phyloP scores from a whole-genome alignment of 768 basidiomycete genomes.

The Russula virescens region DNA sequence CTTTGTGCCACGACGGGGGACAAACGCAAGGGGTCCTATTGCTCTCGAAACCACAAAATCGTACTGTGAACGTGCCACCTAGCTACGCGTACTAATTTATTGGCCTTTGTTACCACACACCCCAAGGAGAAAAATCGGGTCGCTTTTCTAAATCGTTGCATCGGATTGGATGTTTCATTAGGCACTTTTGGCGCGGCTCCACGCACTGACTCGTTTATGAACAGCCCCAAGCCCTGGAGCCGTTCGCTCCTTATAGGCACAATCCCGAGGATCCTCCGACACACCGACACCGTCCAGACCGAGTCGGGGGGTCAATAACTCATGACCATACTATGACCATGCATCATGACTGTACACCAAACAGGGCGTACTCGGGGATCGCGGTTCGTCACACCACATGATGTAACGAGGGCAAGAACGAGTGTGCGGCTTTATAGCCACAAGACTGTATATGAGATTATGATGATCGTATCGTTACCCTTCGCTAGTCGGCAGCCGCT shows the following conservation, averaged over 20 bases:
- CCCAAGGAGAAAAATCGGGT: too few species aligned
- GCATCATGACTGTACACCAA: background rate
- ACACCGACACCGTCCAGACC: background rate
- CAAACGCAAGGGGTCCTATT: background rate
- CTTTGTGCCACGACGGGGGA: background rate
- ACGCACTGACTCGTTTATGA: too few species aligned
- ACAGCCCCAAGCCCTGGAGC: background rate
- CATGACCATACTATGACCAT: too few species aligned
- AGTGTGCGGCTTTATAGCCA: conserved; percentile 11
- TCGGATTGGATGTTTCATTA: too few species aligned
- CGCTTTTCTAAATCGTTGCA: too few species aligned
- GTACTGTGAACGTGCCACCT: too few species aligned
- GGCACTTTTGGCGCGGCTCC: too few species aligned
- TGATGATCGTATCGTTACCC: background rate
- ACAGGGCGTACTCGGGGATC: background rate
- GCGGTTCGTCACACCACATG: background rate
- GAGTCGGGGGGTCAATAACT: too few species aligned
- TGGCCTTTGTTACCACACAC: too few species aligned
- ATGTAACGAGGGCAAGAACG: conserved; percentile 6
- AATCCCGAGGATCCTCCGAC: conserved; percentile 35
- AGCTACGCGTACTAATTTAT: too few species aligned
- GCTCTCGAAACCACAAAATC: too few species aligned
- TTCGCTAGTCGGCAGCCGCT: conserved; percentile 1
- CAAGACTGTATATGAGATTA: background rate
- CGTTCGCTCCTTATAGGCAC: conserved; percentile 7